A percentile compares a stretch with the other conserved stretches of the same genome.
Conservation (phyloP, 805 yeast genomes). For the Teunomyces aglyptinius region DNA sequence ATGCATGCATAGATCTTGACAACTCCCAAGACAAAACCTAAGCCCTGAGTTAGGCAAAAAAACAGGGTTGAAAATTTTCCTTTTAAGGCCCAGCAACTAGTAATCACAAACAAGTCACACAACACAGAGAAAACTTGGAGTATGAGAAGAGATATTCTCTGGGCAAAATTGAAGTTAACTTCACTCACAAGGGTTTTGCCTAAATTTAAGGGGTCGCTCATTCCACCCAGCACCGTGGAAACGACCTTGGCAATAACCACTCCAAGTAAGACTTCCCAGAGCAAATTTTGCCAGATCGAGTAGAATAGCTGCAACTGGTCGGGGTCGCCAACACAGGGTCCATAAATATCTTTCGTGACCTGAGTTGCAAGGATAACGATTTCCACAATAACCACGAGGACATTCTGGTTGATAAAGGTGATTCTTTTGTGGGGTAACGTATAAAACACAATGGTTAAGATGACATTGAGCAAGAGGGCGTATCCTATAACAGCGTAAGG, state of each 20-base stretch:
- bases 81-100: constrained; percentile 1
- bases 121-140: not conserved
- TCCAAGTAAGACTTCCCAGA: not conserved
- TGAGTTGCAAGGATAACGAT: not conserved
- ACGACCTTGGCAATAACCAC: not conserved
- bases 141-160: constrained; percentile 1
- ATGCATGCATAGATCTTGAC: constrained; percentile 1
- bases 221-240: constrained; percentile 1
- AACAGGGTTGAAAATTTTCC: constrained; percentile 2
- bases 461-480: constrained; percentile 2
- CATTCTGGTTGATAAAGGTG: not conserved
- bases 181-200: not conserved
- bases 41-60: not conserved
- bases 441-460: not conserved
- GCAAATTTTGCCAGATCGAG: not conserved
- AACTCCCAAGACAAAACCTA: constrained; percentile 2
- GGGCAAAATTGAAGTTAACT: constrained; percentile 1
- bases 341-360: not conserved
- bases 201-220: not conserved
- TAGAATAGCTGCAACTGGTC: not conserved
- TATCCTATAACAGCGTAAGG: not conserved
- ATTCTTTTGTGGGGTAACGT: not conserved
- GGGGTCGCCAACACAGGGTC: not conserved
- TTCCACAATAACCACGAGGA: not conserved
- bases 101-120: constrained; percentile 1